These are phyloP conservation scores for Hylodesmum podocarpum DNA, from an alignment of 306 rosid genomes.

Conservation along the genomic window DNA sequence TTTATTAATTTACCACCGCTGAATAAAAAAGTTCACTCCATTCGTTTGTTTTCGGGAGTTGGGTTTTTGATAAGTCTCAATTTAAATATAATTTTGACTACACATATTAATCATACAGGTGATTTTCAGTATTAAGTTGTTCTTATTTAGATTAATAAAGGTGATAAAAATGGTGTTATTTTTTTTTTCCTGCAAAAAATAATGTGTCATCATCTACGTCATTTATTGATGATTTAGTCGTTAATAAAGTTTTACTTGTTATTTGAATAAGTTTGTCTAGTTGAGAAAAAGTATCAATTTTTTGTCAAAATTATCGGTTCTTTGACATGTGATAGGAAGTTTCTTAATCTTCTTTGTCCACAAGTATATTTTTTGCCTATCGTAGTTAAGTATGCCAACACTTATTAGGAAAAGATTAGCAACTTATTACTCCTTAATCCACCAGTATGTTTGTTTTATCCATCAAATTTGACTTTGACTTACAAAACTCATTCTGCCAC, in stretches of 20 bases:
- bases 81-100: conserved; percentile 93
- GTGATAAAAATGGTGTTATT: neutral
- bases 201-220: conserved; percentile 73
- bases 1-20: neutral
- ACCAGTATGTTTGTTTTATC: conserved; percentile 53
- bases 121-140: neutral
- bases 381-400: conserved; percentile 70
- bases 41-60: conserved; percentile 60
- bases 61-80: conserved; percentile 93
- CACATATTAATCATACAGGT: conserved; percentile 30
- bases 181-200: conserved; percentile 51
- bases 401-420: conserved; percentile 62
- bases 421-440: conserved; percentile 77
- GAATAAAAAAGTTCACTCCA: conserved; percentile 13
- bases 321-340: conserved; percentile 14
- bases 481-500: neutral
- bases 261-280: conserved; percentile 51
- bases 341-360: conserved; percentile 29
- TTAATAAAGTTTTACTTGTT: conserved; percentile 67
- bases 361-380: conserved; percentile 88
- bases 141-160: neutral
- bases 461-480: conserved; percentile 7
- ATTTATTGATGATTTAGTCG: conserved; percentile 53
- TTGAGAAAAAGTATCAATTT: conserved; percentile 16
- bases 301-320: neutral